Base-by-base conservation (phyloP, 495 filamentous ascomycete genomes). In the Staphylotrichum tortipilum region DNA sequence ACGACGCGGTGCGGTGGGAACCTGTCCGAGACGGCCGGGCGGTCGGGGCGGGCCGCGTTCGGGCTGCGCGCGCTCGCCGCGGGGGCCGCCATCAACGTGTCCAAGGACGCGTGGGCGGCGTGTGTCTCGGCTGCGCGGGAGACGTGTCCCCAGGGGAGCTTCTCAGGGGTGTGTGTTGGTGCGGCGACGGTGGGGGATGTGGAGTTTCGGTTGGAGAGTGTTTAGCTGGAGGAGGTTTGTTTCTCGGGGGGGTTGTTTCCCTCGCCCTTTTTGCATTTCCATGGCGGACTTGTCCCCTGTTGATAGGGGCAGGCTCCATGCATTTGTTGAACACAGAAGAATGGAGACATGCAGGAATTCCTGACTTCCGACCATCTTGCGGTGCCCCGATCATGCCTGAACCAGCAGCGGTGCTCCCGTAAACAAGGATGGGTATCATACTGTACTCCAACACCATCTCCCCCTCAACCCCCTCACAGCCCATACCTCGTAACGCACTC, bases 401-500 rank as follows among this genome's bases (percentile, higher is more conserved):
- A n/a, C n/a, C n/a, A n/a, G n/a, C n/a, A n/a, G n/a, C n/a, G n/a
- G n/a, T n/a, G n/a, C n/a, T n/a, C n/a, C n/a, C n/a, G n/a, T n/a
- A n/a, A 53, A 47, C n/a, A 40, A 38, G 17, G 28, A 23, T 40
- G 55, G 55, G 55, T 57, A 57, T 57, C 55, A 57, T 34, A 50
- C 37, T 36, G 14, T 30, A 15, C 17, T 9, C 6, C 6, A 18
- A 21, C 0, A 23, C 30, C 30, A 43, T 29, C 28, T 24, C 21
- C 9, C 36, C 14, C 10, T 14, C 1, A 22, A 12, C 0, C 23
- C 22, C 15, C 3, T 61, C 52, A 85, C 11, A 83, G 67, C 41
- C 83, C 82, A 68, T 90, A 95, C 55, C 86, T 73, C 33, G 80
- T 70, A 29, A 76, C 64, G 39, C 76, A 78, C 57, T 78, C 86